Base-by-base conservation (phyloP, 306 rosid species). In the Canavalia gladiata region DNA sequence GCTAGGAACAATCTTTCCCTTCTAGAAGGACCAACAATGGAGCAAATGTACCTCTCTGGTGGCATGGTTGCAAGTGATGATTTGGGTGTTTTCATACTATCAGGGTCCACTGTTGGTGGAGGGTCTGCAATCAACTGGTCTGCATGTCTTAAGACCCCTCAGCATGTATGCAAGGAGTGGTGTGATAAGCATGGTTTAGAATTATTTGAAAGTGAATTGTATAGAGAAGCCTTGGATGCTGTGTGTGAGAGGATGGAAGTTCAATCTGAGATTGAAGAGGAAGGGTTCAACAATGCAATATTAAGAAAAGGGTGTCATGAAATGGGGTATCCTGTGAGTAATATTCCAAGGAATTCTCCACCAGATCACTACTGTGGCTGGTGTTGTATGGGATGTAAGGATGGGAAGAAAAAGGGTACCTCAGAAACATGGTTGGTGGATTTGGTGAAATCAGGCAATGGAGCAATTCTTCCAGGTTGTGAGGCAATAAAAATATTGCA, bases 41-140 rank as follows among this genome's bases (percentile, higher is more conserved):
- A 94, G 51, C 86, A 91, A 83, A 91, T 91, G 95, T 94, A 94
- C 84, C 76, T 85, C 2, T 69, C 87, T 11, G 6, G 84, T 29
- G 98, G 98, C 7, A 25, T 94, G 25, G 52, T 92, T 52, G 91
- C 97, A 41, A 92, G 92, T 3, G 90, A 85, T 30, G 94, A 91
- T 10, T 86, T 86, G 93, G 18, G 83, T 8, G 59, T 91, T 29
- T 47, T 86, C 12, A 28, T 91, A 7, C 87, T 94, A 4, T 85
- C 98, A 50, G 97, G 97, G 4, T 90, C 98, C 7, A 91, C 94
- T 0, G 97, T 94, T 37, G 98, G 98, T 5, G 98, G 98, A 55
- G 98, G 98, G 2, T 92, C 98, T 11, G 80, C 98, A 0, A 72
- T 94, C 11, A 94, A 94, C 81, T 89, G 98, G 98, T 87, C 94